Base-by-base conservation (phyloP, 345 rosid genomes). In the Excoecaria agallocha region DNA sequence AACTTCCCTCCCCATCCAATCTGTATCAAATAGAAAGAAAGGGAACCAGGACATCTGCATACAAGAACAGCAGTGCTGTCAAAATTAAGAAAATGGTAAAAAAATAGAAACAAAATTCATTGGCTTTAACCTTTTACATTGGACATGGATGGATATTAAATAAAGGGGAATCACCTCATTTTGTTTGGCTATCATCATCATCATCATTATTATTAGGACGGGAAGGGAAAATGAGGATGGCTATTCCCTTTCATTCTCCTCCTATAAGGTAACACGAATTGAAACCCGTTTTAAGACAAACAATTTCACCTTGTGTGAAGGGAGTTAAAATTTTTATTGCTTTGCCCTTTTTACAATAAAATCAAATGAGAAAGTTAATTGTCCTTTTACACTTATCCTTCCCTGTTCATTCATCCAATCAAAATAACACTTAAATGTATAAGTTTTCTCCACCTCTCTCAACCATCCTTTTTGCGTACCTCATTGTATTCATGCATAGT, bases 1-100 rank as follows among this genome's bases (percentile, higher is more conserved):
- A 61, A 96, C 97, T 84, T 96, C 97, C 82, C 97, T 90, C 57
- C 99, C 99, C 99, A 96, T 96, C 99, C 99, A 96, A 85, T 96
- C 98, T 49, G 96, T 91, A 84, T 96, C 98, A 69, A 93, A 95
- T 67, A 96, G 89, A 84, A 95, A 91, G 90, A 93, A 91, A 6
- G 98, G 99, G 79, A 95, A 95, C 99, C 98, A 93, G 54, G 99
- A 95, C 71, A 95, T 78, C 98, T 95, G 88, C 90, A 88, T 65
- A 76, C 37, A 84, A 69, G 46, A 77, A 22, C 72, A 58, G 3
- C 56, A 78, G 56, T 55, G 25, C 54, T 67, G 56, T 69, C 41
- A 74, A 75, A 49, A 73, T 22, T 38, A 74, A 50, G 58, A 63
- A 55, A 63, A 51, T 30, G 9, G 30, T 9, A 12, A 69, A 55